These are phyloP conservation scores for Phaffomyces antillensis DNA, from an alignment of 805 yeast genomes.

Conservation along the genomic window DNA sequence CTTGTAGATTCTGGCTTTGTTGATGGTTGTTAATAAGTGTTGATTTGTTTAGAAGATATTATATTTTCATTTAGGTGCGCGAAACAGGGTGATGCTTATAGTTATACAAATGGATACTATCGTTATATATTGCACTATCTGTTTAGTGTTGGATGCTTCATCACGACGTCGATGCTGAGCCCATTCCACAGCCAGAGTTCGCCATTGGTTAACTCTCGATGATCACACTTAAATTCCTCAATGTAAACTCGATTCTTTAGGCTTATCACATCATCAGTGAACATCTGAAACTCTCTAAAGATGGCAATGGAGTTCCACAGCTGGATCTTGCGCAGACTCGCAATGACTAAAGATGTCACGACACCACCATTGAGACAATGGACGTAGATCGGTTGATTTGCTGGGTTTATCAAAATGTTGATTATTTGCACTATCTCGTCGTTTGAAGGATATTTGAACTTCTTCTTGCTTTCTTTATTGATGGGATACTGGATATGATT, in stretches of 20 bases:
- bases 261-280: constrained; percentile 61
- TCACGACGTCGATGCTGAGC: constrained; percentile 21
- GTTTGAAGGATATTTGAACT: constrained; percentile 9
- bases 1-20: background rate
- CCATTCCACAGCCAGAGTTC: constrained; percentile 22
- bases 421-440: constrained; percentile 44
- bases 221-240: constrained; percentile 66
- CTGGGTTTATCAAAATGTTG: constrained; percentile 51
- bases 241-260: constrained; percentile 80
- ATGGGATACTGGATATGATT: constrained; percentile 60
- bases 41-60: too few species aligned
- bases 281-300: constrained; percentile 75
- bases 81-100: background rate
- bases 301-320: constrained; percentile 89
- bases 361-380: constrained; percentile 91
- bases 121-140: background rate
- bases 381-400: constrained; percentile 63
- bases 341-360: constrained; percentile 74
- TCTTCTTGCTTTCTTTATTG: constrained; percentile 38
- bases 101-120: constrained; percentile 1
- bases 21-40: too few species aligned
- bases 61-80: too few species aligned
- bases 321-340: constrained; percentile 75
- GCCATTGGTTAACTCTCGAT: background rate
- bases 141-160: constrained; percentile 20